Evolutionary conservation across 345 rosid genomes (phyloP).

Genomic region (Rhizophora mangle): DNA sequence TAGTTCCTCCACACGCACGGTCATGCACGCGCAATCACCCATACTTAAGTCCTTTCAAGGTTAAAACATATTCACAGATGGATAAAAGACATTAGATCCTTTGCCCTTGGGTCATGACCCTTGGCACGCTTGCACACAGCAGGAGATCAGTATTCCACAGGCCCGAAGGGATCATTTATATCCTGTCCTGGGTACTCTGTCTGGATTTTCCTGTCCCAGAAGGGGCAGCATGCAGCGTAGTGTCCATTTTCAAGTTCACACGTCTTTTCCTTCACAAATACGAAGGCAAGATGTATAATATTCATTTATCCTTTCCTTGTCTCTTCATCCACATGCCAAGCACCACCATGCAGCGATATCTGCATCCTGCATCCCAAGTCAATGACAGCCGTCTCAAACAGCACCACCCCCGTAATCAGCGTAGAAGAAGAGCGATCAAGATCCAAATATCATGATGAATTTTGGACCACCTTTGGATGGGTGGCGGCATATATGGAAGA

Average conservation of each 20-base stretch:
- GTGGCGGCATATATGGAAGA: constrained; percentile 84
- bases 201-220: neutral
- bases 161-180: neutral
- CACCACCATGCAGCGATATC: neutral
- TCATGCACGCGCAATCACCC: too few relatives aligned
- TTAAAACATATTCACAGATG: too few relatives aligned
- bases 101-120: too few relatives aligned
- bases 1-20: too few relatives aligned
- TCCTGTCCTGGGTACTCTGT: neutral
- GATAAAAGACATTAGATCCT: too few relatives aligned
- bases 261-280: neutral
- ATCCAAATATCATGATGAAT: constrained; percentile 24
- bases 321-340: neutral
- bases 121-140: too few relatives aligned
- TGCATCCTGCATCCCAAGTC: neutral
- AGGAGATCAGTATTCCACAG: neutral
- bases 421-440: neutral
- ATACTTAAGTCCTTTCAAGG: too few relatives aligned
- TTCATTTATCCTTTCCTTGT: neutral
- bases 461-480: constrained; percentile 64
- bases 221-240: neutral
- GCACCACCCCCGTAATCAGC: neutral
- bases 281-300: neutral
- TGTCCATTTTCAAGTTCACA: neutral
- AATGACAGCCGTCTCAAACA: neutral